Conservation (phyloP, 73 alveolate genomes). For the Tetrahymena thermophila region DNA sequence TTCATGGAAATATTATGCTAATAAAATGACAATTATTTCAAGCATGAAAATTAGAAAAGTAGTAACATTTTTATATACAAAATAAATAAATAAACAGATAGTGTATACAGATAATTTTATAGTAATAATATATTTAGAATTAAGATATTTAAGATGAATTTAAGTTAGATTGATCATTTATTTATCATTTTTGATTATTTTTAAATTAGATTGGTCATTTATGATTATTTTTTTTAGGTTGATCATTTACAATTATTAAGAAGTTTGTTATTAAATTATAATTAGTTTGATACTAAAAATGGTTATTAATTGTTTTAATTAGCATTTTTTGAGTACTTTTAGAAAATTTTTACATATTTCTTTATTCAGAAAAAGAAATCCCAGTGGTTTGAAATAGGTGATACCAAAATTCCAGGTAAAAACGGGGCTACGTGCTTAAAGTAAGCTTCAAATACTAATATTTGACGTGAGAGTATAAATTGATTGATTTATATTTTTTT, state of each 20-base stretch:
- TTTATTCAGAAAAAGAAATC: neutral
- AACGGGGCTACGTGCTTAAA: neutral
- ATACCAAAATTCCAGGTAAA: neutral
- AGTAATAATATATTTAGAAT: neutral
- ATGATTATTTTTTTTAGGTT: too few species aligned
- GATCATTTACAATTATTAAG: too few species aligned
- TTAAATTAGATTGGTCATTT: too few species aligned
- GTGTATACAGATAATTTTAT: neutral
- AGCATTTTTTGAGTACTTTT: too few species aligned
- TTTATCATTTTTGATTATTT: too few species aligned
- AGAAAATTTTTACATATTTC: neutral
- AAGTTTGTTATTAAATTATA: too few species aligned
- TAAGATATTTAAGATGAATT: neutral
- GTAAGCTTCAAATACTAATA: neutral
- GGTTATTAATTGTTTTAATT: too few species aligned
- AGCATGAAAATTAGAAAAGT: neutral
- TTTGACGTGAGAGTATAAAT: neutral
- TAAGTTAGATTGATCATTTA: too few species aligned
- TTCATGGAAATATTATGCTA: neutral
- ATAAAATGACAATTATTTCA: too few species aligned
- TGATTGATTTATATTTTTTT: neutral
- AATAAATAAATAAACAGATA: neutral
- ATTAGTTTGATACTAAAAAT: too few species aligned
- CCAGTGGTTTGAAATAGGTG: neutral
- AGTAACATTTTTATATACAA: neutral